These are phyloP conservation scores for Penicillium sp. DNA, from an alignment of 2,329 filamentous ascomycete species.

Conservation along the genomic window DNA sequence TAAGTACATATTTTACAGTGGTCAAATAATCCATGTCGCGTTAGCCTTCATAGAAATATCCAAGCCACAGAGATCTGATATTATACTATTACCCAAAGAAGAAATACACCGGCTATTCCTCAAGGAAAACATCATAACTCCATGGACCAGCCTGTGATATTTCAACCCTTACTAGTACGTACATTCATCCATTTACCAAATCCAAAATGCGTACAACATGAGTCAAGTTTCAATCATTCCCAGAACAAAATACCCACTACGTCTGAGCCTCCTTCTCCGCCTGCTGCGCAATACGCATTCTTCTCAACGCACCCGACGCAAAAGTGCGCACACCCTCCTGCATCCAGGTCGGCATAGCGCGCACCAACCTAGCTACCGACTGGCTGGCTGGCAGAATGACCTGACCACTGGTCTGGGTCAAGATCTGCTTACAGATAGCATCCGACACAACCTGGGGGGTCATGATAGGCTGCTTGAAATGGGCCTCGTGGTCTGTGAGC, in stretches of 20 bases:
- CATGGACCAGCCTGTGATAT: not conserved
- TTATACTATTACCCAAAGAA: not conserved
- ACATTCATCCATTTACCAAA: not conserved
- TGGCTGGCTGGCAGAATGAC: conserved; percentile 47
- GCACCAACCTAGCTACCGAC: conserved; percentile 24
- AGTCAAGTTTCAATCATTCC: not conserved
- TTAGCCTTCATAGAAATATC: no score
- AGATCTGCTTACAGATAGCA: conserved; percentile 51
- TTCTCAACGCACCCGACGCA: conserved; percentile 24
- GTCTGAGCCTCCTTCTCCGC: conserved; percentile 7
- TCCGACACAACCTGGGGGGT: conserved; percentile 43
- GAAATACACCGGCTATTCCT: no score
- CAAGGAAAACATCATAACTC: not conserved
- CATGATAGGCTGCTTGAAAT: conserved; percentile 37
- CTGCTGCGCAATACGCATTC: conserved; percentile 24
- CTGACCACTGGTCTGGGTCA: conserved; percentile 49
- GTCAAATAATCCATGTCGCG: not conserved
- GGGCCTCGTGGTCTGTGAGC: conserved; percentile 31
- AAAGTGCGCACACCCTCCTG: conserved; percentile 41
- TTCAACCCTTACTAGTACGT: not conserved
- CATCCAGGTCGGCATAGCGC: conserved; percentile 45
- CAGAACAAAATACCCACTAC: not conserved
- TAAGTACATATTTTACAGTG: not conserved
- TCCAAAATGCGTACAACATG: not conserved
- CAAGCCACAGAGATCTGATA: no score